Conservation (phyloP, 1,284 basidiomycete species). For the Microbotryum lychnidis-dioicae region DNA sequence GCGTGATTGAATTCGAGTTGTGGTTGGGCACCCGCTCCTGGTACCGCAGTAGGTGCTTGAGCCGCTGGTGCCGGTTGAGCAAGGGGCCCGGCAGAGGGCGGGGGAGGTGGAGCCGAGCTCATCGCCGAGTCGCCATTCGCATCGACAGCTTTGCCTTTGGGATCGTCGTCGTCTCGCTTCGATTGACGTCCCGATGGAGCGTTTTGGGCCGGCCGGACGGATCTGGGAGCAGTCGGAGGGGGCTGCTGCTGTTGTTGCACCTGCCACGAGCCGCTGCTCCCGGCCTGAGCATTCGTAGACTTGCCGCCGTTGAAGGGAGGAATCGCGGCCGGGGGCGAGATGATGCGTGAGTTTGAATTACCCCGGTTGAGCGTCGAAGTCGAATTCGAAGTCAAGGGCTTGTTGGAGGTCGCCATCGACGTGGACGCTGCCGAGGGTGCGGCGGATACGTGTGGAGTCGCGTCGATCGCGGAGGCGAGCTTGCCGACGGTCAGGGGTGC, state of each 20-base stretch:
- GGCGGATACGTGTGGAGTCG: not conserved
- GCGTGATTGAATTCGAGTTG: slow-evolving; percentile 84
- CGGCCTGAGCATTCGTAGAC: slow-evolving; percentile 2
- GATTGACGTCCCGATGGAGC: too few relatives aligned
- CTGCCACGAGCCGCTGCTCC: not conserved
- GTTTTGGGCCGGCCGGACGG: not conserved
- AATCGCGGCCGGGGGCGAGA: slow-evolving; percentile 23
- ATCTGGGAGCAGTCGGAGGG: not conserved
- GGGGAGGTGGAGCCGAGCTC: slow-evolving; percentile 1
- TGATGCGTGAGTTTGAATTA: slow-evolving; percentile 14
- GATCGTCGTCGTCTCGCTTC: too few relatives aligned
- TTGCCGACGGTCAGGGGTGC: slow-evolving; percentile 33
- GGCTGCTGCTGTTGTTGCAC: not conserved
- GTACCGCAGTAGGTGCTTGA: slow-evolving; percentile 5
- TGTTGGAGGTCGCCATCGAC: slow-evolving; percentile 4
- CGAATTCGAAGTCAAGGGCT: slow-evolving; percentile 21
- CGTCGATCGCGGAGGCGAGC: not conserved
- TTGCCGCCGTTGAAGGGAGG: slow-evolving; percentile 37
- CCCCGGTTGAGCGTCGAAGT: slow-evolving; percentile 12
- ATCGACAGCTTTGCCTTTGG: not conserved
- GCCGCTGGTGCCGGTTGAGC: slow-evolving; percentile 17
- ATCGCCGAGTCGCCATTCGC: not conserved
- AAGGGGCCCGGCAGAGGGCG: slow-evolving; percentile 4
- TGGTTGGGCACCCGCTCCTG: not conserved
- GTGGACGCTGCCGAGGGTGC: slow-evolving; percentile 23